Evolutionary conservation across 169 alveolate genomes (phyloP).

Genomic region (Plasmodium knowlesi): DNA sequence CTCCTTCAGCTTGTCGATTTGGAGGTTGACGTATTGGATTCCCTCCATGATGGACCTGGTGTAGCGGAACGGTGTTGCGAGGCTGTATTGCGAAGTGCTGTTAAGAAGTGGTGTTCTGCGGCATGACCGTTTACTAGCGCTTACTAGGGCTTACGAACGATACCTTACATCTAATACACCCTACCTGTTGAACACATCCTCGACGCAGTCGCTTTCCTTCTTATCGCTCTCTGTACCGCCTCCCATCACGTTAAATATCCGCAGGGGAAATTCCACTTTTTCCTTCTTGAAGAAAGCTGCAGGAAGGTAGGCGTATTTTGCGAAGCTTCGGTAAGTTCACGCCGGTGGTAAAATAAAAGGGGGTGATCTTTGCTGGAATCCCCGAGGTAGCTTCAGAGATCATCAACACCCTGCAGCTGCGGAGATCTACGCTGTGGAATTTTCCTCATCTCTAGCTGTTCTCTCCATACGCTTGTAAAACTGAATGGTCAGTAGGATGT

Average conservation of each 20-base stretch:
- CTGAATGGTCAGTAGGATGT: conserved; percentile 34
- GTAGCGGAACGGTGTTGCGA: not conserved
- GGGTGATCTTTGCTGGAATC: not conserved
- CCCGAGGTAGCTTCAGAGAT: not conserved
- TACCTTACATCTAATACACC: not conserved
- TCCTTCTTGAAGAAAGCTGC: conserved; percentile 26
- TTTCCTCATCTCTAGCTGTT: not conserved
- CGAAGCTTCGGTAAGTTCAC: not conserved
- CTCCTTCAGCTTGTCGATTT: conserved; percentile 19
- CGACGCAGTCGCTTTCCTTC: conserved; percentile 23
- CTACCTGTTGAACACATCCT: conserved; percentile 43
- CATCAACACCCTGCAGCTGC: not conserved
- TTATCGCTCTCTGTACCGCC: not conserved
- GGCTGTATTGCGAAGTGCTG: not conserved
- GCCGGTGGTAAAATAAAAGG: not conserved
- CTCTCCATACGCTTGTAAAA: conserved; percentile 46
- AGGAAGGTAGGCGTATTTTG: not conserved
- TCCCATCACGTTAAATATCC: not conserved
- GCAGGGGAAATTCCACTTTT: conserved; percentile 11
- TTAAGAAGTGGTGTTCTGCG: not conserved
- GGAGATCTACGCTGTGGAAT: not conserved
- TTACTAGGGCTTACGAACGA: not conserved
- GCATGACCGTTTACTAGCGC: too few species aligned
- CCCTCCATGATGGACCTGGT: conserved; percentile 40
- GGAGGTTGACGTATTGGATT: conserved; percentile 14